These are phyloP conservation scores for Cryphonectria naterciae DNA, from an alignment of 2,329 filamentous ascomycete species.

Conservation along the genomic window DNA sequence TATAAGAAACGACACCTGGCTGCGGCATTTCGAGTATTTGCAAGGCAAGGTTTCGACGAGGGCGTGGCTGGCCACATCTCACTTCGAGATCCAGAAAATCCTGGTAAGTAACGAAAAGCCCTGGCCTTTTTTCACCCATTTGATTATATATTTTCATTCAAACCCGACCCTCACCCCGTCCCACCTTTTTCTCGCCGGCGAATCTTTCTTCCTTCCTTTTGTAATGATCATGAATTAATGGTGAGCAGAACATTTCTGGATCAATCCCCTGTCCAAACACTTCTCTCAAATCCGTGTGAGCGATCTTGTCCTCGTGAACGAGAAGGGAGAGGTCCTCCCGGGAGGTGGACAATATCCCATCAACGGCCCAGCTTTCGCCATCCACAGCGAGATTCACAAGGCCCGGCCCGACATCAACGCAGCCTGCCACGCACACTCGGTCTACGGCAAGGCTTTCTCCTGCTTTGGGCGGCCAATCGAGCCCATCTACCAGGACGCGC, in stretches of 20 bases:
- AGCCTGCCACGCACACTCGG: slow-evolving; percentile 56
- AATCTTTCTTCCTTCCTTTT: neutral
- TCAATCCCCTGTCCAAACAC: slow-evolving; percentile 62
- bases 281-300: slow-evolving; percentile 63
- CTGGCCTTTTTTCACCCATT: too few relatives aligned
- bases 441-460: slow-evolving; percentile 62
- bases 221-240: neutral
- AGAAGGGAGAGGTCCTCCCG: slow-evolving; percentile 43
- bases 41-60: slow-evolving; percentile 61
- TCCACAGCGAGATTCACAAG: slow-evolving; percentile 63
- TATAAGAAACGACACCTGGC: slow-evolving; percentile 51
- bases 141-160: too few relatives aligned
- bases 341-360: slow-evolving; percentile 2
- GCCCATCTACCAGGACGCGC: slow-evolving; percentile 3
- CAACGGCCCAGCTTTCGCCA: slow-evolving; percentile 55
- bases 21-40: slow-evolving; percentile 61
- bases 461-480: slow-evolving; percentile 2
- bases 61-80: slow-evolving; percentile 65
- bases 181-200: neutral
- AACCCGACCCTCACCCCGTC: too few relatives aligned
- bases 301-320: slow-evolving; percentile 63
- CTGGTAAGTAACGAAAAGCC: neutral
- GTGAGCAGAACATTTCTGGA: slow-evolving; percentile 51
- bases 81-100: slow-evolving; percentile 43
- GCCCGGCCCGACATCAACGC: slow-evolving; percentile 62